A percentile compares a stretch with the other conserved stretches of the same genome.
Evolutionary conservation across 2,329 filamentous ascomycete genomes (phyloP).

Genomic region (Botrytis hyacinthi): DNA sequence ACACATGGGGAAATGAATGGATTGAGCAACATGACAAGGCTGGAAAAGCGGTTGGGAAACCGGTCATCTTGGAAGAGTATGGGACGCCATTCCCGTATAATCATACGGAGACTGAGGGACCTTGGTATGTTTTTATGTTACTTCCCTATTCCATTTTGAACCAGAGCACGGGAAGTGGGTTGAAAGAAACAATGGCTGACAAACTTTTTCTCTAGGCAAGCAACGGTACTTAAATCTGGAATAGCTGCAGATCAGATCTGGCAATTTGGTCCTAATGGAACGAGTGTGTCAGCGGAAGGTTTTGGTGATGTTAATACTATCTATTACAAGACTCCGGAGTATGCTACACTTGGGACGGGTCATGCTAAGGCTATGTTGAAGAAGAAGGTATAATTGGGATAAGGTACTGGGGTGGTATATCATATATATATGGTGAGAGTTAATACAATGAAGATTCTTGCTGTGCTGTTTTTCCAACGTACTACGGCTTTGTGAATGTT

Average conservation of each 20-base stretch:
- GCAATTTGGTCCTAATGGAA: slow-evolving; percentile 32
- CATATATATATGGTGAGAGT: background rate
- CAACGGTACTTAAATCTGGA: slow-evolving; percentile 28
- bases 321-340: slow-evolving; percentile 30
- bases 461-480: background rate
- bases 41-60: slow-evolving; percentile 42
- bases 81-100: slow-evolving; percentile 34
- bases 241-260: slow-evolving; percentile 34
- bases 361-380: slow-evolving; percentile 31
- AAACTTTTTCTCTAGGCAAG: slow-evolving; percentile 24
- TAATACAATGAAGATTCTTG: background rate
- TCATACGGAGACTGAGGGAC: slow-evolving; percentile 29
- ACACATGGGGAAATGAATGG: slow-evolving; percentile 48
- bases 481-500: background rate
- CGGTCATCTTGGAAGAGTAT: slow-evolving; percentile 44
- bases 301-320: slow-evolving; percentile 33
- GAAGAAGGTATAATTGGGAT: slow-evolving; percentile 25
- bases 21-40: slow-evolving; percentile 45
- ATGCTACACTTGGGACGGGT: slow-evolving; percentile 27
- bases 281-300: slow-evolving; percentile 23
- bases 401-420: background rate
- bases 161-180: no score
- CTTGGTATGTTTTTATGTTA: slow-evolving; percentile 20
- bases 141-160: background rate
- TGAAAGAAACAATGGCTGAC: background rate